Base-by-base conservation (phyloP, 2,329 filamentous ascomycete genomes). In the Hypoxylon sp. region DNA sequence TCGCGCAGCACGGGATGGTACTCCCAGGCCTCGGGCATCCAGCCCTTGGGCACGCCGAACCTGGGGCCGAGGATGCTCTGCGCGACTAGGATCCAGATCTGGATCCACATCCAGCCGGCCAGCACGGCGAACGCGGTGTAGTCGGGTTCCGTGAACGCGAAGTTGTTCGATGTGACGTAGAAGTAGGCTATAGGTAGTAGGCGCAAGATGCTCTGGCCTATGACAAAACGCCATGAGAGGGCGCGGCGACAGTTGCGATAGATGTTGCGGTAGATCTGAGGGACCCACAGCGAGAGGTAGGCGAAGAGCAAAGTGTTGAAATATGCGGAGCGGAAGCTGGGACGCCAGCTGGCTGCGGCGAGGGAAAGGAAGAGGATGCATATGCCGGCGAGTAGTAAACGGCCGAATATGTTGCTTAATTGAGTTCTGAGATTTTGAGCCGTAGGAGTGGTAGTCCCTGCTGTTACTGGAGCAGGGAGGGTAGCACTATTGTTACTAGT, bases 191-290 rank as follows among this genome's bases (percentile, higher is more conserved):
- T 88, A 0, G 96, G 95, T 0, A 92, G 81, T 5, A 97, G 83
- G 1, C 96, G 91, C 6, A 97, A 85, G 4, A 91, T 74, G 52
- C 92, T 96, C 79, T 97, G 93, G 2, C 94, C 94, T 22, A 94
- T 77, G 62, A 97, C 91, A 77, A 97, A 99, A 66, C 92, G 91
- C 94, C 94, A 98, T 3, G 91, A 87, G n/a, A 98, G 85, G 0
- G 95, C 94, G 74, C 92, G 93, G 44, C 94, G 93, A 79, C 94
- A 97, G 80, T 98, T 98, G 59, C 95, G 92, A 80, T 93, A 89
- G 58, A 92, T 85, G 78, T 99, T 99, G 69, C 96, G 92, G 77
- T 92, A 88, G 72, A 98, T 97, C 79, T 99, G 96, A 0, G 96
- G 95, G 0, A 90, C 78, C 95, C 95, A 98, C 77, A 98, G 91